A percentile compares a stretch with the other conserved stretches of the same genome.
Conservation (phyloP, 2,329 filamentous ascomycete genomes). For the Hypoxylon sp. region DNA sequence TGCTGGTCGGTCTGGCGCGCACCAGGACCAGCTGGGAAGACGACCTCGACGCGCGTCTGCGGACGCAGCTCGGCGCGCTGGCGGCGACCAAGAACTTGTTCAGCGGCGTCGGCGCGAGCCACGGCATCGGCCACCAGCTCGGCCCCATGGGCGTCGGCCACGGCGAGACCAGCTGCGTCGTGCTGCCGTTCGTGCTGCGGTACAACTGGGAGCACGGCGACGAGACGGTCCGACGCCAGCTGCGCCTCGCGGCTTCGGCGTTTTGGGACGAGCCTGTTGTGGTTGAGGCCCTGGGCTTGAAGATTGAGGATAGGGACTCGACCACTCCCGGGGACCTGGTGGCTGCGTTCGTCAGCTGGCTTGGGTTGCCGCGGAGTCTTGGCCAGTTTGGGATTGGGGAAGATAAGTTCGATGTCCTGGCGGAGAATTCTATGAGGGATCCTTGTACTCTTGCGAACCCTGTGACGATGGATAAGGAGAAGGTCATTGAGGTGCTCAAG, state of each 20-base stretch:
- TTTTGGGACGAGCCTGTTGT: conserved; percentile 29
- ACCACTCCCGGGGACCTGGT: conserved; percentile 31
- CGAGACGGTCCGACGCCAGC: conserved; percentile 11
- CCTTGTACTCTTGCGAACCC: conserved; percentile 29
- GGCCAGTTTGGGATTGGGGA: conserved; percentile 32
- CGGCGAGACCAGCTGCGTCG: conserved; percentile 38
- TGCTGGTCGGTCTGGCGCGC: conserved; percentile 26
- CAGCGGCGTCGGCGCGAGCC: conserved; percentile 32
- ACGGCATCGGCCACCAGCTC: conserved; percentile 40
- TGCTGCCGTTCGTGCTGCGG: conserved; percentile 35
- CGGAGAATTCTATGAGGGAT: conserved; percentile 30
- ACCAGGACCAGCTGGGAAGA: conserved; percentile 31
- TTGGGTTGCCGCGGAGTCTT: conserved; percentile 33
- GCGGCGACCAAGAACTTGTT: conserved; percentile 4
- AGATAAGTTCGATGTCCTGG: conserved; percentile 33
- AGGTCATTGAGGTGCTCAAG: conserved; percentile 36
- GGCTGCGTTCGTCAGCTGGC: conserved; percentile 27
- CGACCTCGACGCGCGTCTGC: conserved; percentile 35
- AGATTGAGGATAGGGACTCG: conserved; percentile 16
- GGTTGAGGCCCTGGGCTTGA: conserved; percentile 23
- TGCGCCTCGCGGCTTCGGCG: conserved; percentile 17
- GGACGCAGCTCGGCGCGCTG: conserved; percentile 23
- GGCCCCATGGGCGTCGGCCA: conserved; percentile 37
- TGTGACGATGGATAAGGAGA: conserved; percentile 32
- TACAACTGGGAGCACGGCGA: conserved; percentile 32